A percentile compares a stretch with the other conserved stretches of the same genome.
phyloP scores from a whole-genome alignment of 106 monocot species.

The Triglochin maritima region DNA sequence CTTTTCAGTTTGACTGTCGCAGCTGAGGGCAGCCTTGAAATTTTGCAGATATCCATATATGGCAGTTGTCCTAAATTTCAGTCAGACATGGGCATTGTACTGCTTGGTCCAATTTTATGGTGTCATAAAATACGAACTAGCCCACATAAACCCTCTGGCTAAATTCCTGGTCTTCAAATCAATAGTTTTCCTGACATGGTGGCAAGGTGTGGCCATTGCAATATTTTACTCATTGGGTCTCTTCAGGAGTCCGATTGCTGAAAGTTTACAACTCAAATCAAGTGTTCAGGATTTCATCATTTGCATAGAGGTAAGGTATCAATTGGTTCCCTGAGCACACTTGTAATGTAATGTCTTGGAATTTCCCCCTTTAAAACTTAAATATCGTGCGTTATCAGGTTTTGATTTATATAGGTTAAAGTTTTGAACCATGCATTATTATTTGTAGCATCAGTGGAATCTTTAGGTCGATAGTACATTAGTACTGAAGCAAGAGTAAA shows the following conservation, averaged over 20 bases:
- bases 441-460: no score
- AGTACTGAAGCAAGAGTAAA: no score
- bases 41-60: slow-evolving; percentile 77
- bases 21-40: no score
- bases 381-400: no score
- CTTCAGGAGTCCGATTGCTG: slow-evolving; percentile 74
- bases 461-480: no score
- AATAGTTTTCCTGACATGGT: slow-evolving; percentile 94
- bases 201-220: slow-evolving; percentile 93
- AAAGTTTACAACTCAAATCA: slow-evolving; percentile 71
- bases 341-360: background rate
- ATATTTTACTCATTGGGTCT: slow-evolving; percentile 60
- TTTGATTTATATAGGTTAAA: no score
- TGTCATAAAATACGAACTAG: slow-evolving; percentile 72
- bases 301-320: slow-evolving; percentile 99
- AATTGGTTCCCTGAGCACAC: background rate
- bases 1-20: no score
- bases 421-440: no score
- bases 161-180: slow-evolving; percentile 90
- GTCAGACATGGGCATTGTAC: slow-evolving; percentile 92
- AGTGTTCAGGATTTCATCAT: slow-evolving; percentile 94
- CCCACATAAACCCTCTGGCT: slow-evolving; percentile 66
- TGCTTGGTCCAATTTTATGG: slow-evolving; percentile 85
- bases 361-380: no score
- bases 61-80: slow-evolving; percentile 85